Conservation (phyloP, 1,139 yeast genomes). For the Debaryomyces singareniensis region DNA sequence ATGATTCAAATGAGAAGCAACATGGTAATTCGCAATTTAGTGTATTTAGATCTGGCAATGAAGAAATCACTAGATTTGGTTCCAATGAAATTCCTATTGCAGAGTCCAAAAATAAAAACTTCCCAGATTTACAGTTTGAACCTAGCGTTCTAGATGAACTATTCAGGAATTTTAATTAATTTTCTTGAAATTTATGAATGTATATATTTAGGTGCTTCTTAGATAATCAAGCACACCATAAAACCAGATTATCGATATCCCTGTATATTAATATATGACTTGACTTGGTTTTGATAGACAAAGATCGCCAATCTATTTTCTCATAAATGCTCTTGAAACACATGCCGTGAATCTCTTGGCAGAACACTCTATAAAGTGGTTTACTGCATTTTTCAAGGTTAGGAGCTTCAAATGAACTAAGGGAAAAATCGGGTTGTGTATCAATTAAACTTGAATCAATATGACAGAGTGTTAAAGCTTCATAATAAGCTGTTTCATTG, state of each 20-base stretch:
- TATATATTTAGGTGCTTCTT: no score
- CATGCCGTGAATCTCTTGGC: not conserved
- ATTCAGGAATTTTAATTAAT: no score
- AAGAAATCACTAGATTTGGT: not conserved
- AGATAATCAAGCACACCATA: no score
- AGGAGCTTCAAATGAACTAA: not conserved
- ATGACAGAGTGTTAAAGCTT: not conserved
- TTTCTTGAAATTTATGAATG: no score
- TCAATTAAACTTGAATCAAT: not conserved
- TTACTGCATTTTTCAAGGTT: not conserved
- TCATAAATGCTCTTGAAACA: not conserved
- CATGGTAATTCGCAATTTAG: not conserved
- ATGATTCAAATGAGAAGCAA: constrained; percentile 22
- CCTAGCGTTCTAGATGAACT: no score
- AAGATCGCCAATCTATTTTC: not conserved
- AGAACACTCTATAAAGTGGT: not conserved
- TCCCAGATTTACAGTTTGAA: no score
- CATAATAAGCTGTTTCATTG: no score
- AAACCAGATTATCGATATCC: no score
- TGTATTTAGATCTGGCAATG: not conserved
- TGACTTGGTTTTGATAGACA: not conserved
- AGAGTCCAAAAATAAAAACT: no score
- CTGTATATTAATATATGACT: not conserved
- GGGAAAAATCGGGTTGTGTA: not conserved
- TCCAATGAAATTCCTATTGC: no score